Conservation (phyloP, 2,329 filamentous ascomycete genomes). For the Colletotrichum spinosum region DNA sequence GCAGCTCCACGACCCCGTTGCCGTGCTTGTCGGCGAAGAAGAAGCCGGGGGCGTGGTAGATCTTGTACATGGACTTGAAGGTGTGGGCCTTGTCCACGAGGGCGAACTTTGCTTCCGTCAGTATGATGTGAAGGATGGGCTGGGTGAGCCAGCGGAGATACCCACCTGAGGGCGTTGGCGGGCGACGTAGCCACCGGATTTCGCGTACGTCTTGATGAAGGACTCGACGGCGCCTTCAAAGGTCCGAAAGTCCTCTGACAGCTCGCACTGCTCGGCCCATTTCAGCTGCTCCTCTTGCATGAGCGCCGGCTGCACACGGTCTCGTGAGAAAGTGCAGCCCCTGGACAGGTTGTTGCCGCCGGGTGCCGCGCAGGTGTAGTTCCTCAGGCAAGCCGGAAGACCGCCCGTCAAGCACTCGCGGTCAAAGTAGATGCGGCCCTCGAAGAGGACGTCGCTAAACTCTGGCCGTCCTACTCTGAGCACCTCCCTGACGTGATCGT, state of each 20-base stretch:
- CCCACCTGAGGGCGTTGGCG: conserved; percentile 4
- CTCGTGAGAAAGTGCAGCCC: conserved; percentile 15
- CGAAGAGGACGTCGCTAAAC: conserved; percentile 2
- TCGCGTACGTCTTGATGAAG: conserved; percentile 23
- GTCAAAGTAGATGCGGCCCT: conserved; percentile 5
- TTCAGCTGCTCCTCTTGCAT: not conserved
- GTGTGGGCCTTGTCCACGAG: conserved; percentile 57
- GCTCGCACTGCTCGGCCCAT: conserved; percentile 16
- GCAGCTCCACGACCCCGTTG: conserved; percentile 41
- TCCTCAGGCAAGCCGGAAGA: not conserved
- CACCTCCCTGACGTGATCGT: not conserved
- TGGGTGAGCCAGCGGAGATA: not conserved
- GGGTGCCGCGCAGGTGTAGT: conserved; percentile 4
- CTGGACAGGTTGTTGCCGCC: not conserved
- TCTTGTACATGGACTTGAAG: conserved; percentile 62
- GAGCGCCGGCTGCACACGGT: not conserved
- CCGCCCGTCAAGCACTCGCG: not conserved
- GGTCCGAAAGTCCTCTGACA: conserved; percentile 1
- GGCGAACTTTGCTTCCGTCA: conserved; percentile 34
- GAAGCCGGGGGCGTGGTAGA: conserved; percentile 59
- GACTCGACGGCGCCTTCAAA: conserved; percentile 27
- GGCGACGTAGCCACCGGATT: not conserved
- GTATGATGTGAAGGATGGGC: not conserved
- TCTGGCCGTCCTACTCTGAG: not conserved
- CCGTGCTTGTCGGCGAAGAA: conserved; percentile 7